phyloP scores from a whole-genome alignment of 805 yeast species.

The Ogataea minuta region DNA sequence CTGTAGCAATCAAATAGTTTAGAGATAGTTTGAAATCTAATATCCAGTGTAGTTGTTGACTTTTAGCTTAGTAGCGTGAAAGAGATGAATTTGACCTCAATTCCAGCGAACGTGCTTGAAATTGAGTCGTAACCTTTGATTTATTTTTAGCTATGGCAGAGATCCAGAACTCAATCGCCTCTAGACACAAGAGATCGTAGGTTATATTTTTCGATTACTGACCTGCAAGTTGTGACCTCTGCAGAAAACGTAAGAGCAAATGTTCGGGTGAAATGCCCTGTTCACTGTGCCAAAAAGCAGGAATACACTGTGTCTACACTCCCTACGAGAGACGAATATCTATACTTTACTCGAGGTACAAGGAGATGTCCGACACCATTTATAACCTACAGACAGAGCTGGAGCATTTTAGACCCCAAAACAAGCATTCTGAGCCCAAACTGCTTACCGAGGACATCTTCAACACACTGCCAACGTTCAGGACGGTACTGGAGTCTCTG shows the following conservation, averaged over 20 bases:
- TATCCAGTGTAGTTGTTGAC: no score
- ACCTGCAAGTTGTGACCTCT: constrained; percentile 19
- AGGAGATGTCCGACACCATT: constrained; percentile 22
- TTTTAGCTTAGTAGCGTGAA: background rate
- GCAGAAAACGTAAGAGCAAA: constrained; percentile 23
- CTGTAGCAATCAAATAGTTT: no score
- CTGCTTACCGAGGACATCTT: background rate
- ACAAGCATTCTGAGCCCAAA: background rate
- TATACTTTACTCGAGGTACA: constrained; percentile 20
- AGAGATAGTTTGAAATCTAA: no score
- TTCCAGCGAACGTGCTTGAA: no score
- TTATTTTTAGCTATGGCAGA: constrained; percentile 2
- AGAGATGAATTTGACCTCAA: no score
- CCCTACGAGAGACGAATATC: constrained; percentile 26
- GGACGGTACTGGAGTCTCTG: constrained; percentile 4
- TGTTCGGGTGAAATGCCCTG: constrained; percentile 31
- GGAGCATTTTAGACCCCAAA: background rate
- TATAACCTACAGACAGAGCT: constrained; percentile 14
- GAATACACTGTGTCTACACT: constrained; percentile 20
- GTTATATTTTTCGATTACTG: background rate
- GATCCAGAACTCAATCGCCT: background rate
- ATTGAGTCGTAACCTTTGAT: no score
- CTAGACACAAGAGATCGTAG: constrained; percentile 8
- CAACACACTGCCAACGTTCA: constrained; percentile 2
- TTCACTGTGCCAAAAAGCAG: constrained; percentile 14